Conservation (phyloP, 2,329 filamentous ascomycete species). For the Stachybotrys chartarum region DNA sequence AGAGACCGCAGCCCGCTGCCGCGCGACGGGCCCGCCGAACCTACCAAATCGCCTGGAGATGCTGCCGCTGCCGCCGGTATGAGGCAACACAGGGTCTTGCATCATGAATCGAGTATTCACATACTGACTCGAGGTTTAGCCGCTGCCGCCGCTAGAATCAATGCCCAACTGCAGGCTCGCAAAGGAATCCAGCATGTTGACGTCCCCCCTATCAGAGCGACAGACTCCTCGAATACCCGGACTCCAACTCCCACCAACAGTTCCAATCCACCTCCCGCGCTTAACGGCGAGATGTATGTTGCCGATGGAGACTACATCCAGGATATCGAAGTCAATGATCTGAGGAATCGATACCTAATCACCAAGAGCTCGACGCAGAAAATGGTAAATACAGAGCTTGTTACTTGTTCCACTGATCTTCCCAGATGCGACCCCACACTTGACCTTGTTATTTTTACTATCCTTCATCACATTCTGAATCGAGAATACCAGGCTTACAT, state of each 20-base stretch:
- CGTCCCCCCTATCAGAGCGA: slow-evolving; percentile 67
- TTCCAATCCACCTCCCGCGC: slow-evolving; percentile 39
- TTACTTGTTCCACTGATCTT: slow-evolving; percentile 26
- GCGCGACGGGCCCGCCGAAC: slow-evolving; percentile 34
- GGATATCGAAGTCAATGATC: slow-evolving; percentile 97
- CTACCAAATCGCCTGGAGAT: slow-evolving; percentile 49
- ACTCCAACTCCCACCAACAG: slow-evolving; percentile 20
- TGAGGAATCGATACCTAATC: slow-evolving; percentile 92
- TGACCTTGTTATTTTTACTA: slow-evolving; percentile 15
- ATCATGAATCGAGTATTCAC: background rate
- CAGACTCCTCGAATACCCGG: slow-evolving; percentile 38
- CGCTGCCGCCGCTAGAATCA: slow-evolving; percentile 83
- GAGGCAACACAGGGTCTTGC: background rate
- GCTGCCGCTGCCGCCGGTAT: slow-evolving; percentile 73
- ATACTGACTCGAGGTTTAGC: slow-evolving; percentile 38
- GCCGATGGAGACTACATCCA: slow-evolving; percentile 97
- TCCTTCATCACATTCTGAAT: slow-evolving; percentile 29
- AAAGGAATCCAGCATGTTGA: slow-evolving; percentile 89
- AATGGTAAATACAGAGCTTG: slow-evolving; percentile 82
- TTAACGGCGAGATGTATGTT: slow-evolving; percentile 87
- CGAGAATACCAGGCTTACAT: slow-evolving; percentile 64
- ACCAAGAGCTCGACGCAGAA: slow-evolving; percentile 97
- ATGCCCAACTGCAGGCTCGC: slow-evolving; percentile 75
- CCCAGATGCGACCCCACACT: slow-evolving; percentile 25
- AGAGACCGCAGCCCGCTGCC: slow-evolving; percentile 75